Evolutionary conservation across 495 filamentous ascomycete species (phyloP).

Genomic region (Tuber brumale): DNA sequence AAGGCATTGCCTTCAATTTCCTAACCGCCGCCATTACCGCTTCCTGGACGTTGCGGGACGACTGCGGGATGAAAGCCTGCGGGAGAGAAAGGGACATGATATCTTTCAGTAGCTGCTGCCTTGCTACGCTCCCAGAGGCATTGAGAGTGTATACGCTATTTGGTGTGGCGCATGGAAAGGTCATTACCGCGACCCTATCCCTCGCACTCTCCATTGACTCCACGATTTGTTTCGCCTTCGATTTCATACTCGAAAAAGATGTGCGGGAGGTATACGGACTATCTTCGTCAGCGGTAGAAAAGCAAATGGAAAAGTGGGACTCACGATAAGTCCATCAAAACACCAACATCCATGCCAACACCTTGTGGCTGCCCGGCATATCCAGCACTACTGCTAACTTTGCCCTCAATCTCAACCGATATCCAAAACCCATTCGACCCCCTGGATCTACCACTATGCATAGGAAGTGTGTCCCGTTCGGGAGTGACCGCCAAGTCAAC

Average conservation of each 20-base stretch:
- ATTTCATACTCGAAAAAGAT: slow-evolving; percentile 31
- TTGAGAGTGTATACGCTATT: slow-evolving; percentile 33
- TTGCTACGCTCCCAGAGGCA: slow-evolving; percentile 39
- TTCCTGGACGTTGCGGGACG: slow-evolving; percentile 24
- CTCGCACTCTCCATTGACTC: slow-evolving; percentile 39
- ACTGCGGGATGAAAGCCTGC: slow-evolving; percentile 17
- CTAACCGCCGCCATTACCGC: slow-evolving; percentile 30
- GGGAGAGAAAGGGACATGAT: slow-evolving; percentile 22
- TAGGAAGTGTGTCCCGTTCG: slow-evolving; percentile 34
- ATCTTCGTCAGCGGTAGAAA: neutral
- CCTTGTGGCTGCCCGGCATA: slow-evolving; percentile 19
- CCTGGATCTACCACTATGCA: slow-evolving; percentile 8
- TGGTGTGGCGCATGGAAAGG: slow-evolving; percentile 19
- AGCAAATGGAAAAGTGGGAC: neutral
- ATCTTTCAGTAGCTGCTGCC: slow-evolving; percentile 35
- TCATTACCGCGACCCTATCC: slow-evolving; percentile 41
- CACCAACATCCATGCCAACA: slow-evolving; percentile 38
- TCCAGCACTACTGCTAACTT: slow-evolving; percentile 24
- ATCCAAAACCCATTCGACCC: slow-evolving; percentile 27
- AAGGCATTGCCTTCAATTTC: slow-evolving; percentile 38
- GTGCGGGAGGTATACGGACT: slow-evolving; percentile 35
- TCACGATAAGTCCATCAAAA: slow-evolving; percentile 40
- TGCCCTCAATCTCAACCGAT: slow-evolving; percentile 37
- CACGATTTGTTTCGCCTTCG: slow-evolving; percentile 33
- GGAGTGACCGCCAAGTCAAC: slow-evolving; percentile 32